Evolutionary conservation across 768 basidiomycete species (phyloP), one percentile per base, ranked within the genome.

Genomic region (Gautieria morchelliformis): DNA sequence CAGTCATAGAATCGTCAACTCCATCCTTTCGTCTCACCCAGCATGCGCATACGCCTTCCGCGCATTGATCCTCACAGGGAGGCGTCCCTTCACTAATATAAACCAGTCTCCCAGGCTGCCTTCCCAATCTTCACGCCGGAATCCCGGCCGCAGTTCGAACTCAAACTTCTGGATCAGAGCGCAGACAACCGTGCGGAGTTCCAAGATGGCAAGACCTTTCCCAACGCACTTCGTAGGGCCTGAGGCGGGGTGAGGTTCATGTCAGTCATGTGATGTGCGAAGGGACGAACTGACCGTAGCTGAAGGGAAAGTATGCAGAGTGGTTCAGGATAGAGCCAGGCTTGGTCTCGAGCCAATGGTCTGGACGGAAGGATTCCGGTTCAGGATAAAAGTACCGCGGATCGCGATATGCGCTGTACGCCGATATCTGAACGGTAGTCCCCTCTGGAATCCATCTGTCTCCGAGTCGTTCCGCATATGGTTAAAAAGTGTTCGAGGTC

Each of bases 151-250:
- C 41, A 75, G 70, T 11, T 60, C 54, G 49, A 78, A 61, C 17
- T 73, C 70, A 60, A 75, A 76, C 33, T 60, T 65, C 22, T 68
- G 68, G 53, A 78, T 59, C 52, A 77, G 47, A 37, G 69, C 46
- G 39, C 70, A 71, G 9, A 73, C 58, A n/a, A 74, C 61, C 67
- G 72, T 70, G 6, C 73, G 63, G 68, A 76, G 69, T 62, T 76
- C 73, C 63, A 68, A 66, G 62, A 66, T 61, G 24, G 76, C 77
- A 20, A 78, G 65, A 65, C 74, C 71, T 63, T 73, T 75, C 19
- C 79, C 80, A 12, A 72, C 74, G 62, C 81, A 82, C 61, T 78
- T 78, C 15, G 73, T 71, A 11, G 78, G 78, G 0, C 81, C 80
- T 35, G 33, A 35, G 11, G 11, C 42, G 68, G 65, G 30, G 75